Evolutionary conservation across 371 early-diverging fungal species (phyloP).

Genomic region (Mortierella sp.): DNA sequence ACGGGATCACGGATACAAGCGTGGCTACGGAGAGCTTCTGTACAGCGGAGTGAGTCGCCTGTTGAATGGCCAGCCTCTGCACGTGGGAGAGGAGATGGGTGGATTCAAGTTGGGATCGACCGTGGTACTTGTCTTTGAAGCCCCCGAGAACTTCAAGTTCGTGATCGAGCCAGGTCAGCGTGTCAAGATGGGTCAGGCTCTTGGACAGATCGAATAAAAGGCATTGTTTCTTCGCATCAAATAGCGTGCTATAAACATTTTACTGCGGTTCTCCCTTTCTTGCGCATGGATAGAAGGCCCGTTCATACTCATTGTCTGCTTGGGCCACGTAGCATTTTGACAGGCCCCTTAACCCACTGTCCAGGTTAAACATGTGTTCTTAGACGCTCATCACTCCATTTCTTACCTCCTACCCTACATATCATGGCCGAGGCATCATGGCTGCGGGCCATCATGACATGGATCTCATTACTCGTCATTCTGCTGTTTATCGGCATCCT

Average conservation of each 20-base stretch:
- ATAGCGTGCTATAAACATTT: background rate
- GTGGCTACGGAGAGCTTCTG: conserved; percentile 81
- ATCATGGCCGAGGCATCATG: conserved; percentile 21
- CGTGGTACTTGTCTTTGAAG: conserved; percentile 97
- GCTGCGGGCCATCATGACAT: conserved; percentile 9
- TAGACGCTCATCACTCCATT: too few species aligned
- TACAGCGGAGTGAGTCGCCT: conserved; percentile 73
- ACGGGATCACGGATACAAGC: conserved; percentile 70
- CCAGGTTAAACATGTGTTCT: too few species aligned
- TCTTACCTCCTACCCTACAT: background rate
- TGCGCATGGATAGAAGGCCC: background rate
- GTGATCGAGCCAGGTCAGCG: conserved; percentile 76
- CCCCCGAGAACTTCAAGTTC: conserved; percentile 87
- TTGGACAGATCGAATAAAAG: conserved; percentile 64
- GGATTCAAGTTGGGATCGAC: conserved; percentile 96
- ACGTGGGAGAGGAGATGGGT: conserved; percentile 91
- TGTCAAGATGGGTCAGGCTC: conserved; percentile 85
- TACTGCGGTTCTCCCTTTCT: too few species aligned
- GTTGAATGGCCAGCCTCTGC: conserved; percentile 75
- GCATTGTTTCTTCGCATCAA: too few species aligned
- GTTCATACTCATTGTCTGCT: too few species aligned
- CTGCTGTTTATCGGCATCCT: background rate
- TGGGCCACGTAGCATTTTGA: too few species aligned
- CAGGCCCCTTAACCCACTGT: too few species aligned
- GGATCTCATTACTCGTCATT: conserved; percentile 14